Evolutionary conservation across 2,329 filamentous ascomycete species (phyloP).

Genomic region (Hymenoscyphus albidus): DNA sequence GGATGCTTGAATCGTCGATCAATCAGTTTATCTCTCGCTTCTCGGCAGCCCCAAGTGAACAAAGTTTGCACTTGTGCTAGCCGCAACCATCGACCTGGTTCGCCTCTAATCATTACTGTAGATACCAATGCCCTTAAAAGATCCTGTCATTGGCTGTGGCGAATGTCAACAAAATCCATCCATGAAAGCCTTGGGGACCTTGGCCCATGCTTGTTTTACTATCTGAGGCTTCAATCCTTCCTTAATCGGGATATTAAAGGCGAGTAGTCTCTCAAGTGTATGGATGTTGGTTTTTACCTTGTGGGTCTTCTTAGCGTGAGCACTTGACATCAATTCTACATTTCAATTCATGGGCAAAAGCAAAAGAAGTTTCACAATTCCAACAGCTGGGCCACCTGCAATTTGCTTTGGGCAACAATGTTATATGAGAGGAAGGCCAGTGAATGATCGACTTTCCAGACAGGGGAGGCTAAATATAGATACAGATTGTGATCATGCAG

Average conservation of each 20-base stretch:
- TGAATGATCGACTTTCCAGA: background rate
- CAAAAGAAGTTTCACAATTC: conserved; percentile 5
- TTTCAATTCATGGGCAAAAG: background rate
- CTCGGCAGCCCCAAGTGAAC: conserved; percentile 1
- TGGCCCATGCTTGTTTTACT: conserved; percentile 2
- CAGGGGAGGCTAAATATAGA: background rate
- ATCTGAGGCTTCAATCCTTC: conserved; percentile 2
- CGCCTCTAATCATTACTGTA: background rate
- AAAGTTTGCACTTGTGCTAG: background rate
- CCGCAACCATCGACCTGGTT: background rate
- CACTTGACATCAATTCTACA: background rate
- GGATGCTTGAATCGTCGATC: conserved; percentile 18
- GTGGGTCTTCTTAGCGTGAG: background rate
- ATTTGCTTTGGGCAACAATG: conserved; percentile 1
- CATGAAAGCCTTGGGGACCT: background rate
- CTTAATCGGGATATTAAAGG: conserved; percentile 15
- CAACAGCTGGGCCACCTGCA: background rate
- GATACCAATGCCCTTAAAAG: background rate
- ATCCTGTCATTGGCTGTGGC: background rate
- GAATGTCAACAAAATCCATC: background rate
- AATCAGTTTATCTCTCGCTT: conserved; percentile 9
- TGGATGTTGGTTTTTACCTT: conserved; percentile 9
- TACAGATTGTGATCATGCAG: background rate
- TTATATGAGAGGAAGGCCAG: background rate
- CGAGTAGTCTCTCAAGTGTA: conserved; percentile 10